These are phyloP conservation scores for Trypanosoma vivax DNA, from an alignment of 208 protist genomes.

Conservation along the genomic window DNA sequence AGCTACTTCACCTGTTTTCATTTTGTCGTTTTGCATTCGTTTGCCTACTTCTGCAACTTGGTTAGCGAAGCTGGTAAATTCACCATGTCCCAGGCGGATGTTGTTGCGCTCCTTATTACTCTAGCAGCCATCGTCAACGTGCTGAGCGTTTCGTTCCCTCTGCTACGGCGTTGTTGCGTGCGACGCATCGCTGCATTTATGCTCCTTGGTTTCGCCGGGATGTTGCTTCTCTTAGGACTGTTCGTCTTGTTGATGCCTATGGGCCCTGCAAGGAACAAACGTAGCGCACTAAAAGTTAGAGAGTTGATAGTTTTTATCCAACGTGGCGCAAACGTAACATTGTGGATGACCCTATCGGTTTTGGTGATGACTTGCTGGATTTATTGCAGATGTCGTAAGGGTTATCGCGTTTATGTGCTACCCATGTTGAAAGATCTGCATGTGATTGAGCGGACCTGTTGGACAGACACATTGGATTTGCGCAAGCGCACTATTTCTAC, in stretches of 20 bases:
- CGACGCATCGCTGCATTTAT: constrained; percentile 25
- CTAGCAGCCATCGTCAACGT: constrained; percentile 22
- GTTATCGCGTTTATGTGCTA: constrained; percentile 28
- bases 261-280: too few relatives aligned
- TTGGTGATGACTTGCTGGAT: constrained; percentile 40
- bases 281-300: too few relatives aligned
- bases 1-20: too few relatives aligned
- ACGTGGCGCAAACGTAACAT: constrained; percentile 27
- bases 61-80: background rate
- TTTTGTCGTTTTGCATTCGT: background rate
- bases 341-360: constrained; percentile 17
- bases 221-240: constrained; percentile 20
- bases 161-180: constrained; percentile 22
- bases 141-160: constrained; percentile 11
- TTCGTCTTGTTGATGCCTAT: constrained; percentile 3
- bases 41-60: constrained; percentile 1
- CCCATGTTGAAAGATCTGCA: constrained; percentile 28
- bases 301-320: constrained; percentile 11
- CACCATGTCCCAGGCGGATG: constrained; percentile 13
- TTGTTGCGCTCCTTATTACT: constrained; percentile 13
- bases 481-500: constrained; percentile 26
- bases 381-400: constrained; percentile 24
- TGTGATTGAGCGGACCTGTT: constrained; percentile 22
- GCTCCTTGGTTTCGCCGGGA: constrained; percentile 10
- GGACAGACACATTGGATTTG: constrained; percentile 41